phyloP scores from a whole-genome alignment of 2,329 filamentous ascomycete genomes.

The Ustulina deusta region DNA sequence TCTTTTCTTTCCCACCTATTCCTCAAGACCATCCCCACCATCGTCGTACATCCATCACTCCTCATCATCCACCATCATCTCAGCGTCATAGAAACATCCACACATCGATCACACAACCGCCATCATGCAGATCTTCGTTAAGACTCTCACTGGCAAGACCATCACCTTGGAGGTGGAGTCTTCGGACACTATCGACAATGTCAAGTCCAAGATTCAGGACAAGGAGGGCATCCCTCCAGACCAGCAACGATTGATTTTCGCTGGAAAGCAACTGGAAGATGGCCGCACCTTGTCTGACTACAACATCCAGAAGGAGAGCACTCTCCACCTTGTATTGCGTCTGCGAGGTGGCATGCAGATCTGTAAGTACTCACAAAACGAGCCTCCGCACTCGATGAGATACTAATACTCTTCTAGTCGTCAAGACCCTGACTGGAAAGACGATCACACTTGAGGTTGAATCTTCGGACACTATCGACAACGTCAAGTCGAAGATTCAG shows the following conservation, averaged over 20 bases:
- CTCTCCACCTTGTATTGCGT: slow-evolving; percentile 80
- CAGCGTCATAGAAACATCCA: slow-evolving; percentile 35
- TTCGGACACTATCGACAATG: slow-evolving; percentile 85
- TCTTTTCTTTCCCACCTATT: slow-evolving; percentile 34
- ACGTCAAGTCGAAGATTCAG: slow-evolving; percentile 97
- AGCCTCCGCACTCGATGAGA: not conserved
- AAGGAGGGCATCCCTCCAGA: slow-evolving; percentile 91
- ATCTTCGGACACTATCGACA: slow-evolving; percentile 92
- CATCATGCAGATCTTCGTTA: slow-evolving; percentile 98
- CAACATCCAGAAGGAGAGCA: slow-evolving; percentile 73
- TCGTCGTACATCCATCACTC: not conserved
- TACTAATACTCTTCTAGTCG: slow-evolving; percentile 59
- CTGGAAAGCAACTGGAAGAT: slow-evolving; percentile 64
- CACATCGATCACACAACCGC: slow-evolving; percentile 47
- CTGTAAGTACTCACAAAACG: slow-evolving; percentile 59
- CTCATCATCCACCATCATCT: slow-evolving; percentile 29
- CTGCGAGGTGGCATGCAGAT: slow-evolving; percentile 76
- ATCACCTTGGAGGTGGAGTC: slow-evolving; percentile 85
- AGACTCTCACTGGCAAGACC: slow-evolving; percentile 94
- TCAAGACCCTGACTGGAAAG: slow-evolving; percentile 91
- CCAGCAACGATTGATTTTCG: slow-evolving; percentile 87
- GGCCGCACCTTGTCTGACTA: slow-evolving; percentile 67
- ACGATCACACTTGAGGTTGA: slow-evolving; percentile 94
- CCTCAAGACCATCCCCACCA: slow-evolving; percentile 21
- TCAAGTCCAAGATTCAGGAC: slow-evolving; percentile 91